Percentiles rank a stretch among this genome's conserved stretches.
phyloP scores from a whole-genome alignment of 306 rosid species.

The Acacia acuminata region DNA sequence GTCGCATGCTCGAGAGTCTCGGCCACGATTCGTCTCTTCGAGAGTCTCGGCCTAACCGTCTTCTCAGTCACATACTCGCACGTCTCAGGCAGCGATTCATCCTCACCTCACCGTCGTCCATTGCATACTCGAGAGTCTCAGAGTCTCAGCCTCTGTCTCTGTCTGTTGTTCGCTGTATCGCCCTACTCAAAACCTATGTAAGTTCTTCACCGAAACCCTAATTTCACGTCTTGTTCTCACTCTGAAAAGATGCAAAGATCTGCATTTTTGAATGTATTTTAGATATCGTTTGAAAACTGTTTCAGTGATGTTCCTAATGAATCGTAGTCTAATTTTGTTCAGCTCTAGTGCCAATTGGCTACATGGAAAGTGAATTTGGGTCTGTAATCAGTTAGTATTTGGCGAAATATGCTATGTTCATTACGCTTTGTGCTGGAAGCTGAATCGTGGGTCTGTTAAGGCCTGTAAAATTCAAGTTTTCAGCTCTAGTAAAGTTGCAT shows the following conservation, averaged over 20 bases:
- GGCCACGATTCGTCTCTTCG: no score
- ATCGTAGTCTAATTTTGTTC: background rate
- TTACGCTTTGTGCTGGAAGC: background rate
- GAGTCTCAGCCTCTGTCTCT: no score
- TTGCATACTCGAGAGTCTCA: no score
- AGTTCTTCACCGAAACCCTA: constrained; percentile 33
- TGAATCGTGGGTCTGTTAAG: background rate
- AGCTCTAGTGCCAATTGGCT: background rate
- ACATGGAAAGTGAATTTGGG: background rate
- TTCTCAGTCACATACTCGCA: no score
- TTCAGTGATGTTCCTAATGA: background rate
- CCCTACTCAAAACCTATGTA: constrained; percentile 89
- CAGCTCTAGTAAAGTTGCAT: no score
- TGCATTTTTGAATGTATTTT: background rate
- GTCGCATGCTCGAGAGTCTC: no score
- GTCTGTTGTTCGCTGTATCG: no score
- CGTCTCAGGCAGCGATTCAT: no score
- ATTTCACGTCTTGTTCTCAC: background rate
- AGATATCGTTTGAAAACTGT: background rate
- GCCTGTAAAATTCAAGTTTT: no score
- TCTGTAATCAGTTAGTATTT: background rate
- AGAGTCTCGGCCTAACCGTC: no score
- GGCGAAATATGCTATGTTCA: background rate
- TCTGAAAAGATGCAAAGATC: background rate
- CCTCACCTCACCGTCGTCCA: no score